These are phyloP conservation scores for Phytophthora multivora DNA, from an alignment of 352 stramenopile species.

Conservation along the genomic window DNA sequence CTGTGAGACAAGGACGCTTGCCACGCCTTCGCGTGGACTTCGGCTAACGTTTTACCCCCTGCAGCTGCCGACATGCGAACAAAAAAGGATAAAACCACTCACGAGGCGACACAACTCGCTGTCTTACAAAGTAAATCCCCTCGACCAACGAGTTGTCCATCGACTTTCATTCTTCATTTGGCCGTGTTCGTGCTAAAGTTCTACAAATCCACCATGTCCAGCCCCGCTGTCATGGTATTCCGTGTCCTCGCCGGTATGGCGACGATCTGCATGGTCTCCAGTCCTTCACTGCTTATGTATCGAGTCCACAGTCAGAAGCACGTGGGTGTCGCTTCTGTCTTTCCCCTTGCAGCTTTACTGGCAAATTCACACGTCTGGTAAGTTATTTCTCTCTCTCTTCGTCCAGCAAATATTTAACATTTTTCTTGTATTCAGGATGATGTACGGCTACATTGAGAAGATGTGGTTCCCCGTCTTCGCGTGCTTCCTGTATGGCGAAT, in stretches of 20 bases:
- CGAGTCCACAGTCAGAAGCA: slow-evolving; percentile 49
- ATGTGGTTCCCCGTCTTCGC: slow-evolving; percentile 54
- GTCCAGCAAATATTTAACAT: slow-evolving; percentile 24
- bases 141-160: background rate
- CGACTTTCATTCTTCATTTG: slow-evolving; percentile 25
- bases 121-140: slow-evolving; percentile 14
- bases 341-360: slow-evolving; percentile 47
- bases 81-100: slow-evolving; percentile 2
- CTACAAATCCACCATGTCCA: slow-evolving; percentile 17
- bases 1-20: slow-evolving; percentile 24
- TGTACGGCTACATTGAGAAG: slow-evolving; percentile 49
- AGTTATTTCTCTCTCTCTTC: slow-evolving; percentile 17
- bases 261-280: slow-evolving; percentile 50
- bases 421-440: slow-evolving; percentile 38
- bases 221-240: slow-evolving; percentile 29
- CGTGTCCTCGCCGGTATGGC: slow-evolving; percentile 37
- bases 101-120: slow-evolving; percentile 11
- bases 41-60: slow-evolving; percentile 2
- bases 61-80: slow-evolving; percentile 23
- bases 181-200: background rate
- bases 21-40: slow-evolving; percentile 22
- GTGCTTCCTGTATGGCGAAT: slow-evolving; percentile 44
- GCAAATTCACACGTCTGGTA: slow-evolving; percentile 52
- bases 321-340: slow-evolving; percentile 41
- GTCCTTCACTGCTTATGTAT: slow-evolving; percentile 43